These are phyloP conservation scores for Mycoemilia scoparia DNA, from an alignment of 192 early-diverging fungal species.

Conservation along the genomic window DNA sequence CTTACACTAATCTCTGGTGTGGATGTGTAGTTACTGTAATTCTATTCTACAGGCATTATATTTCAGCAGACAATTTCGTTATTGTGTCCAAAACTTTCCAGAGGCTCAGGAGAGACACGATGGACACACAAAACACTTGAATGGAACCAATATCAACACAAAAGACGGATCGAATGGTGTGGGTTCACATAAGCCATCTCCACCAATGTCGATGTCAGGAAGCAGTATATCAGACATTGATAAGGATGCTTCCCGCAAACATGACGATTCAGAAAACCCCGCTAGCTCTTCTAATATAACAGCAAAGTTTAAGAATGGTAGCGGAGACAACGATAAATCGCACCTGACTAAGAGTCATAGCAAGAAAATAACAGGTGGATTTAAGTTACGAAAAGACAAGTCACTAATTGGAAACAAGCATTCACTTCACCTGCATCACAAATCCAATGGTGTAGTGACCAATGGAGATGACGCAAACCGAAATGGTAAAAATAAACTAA, in stretches of 20 bases:
- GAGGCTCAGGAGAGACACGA: slow-evolving; percentile 18
- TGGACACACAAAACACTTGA: slow-evolving; percentile 2
- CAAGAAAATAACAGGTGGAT: neutral
- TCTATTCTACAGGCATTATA: slow-evolving; percentile 92
- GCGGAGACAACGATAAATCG: neutral
- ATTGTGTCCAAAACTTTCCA: slow-evolving; percentile 68
- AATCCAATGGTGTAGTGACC: too few species aligned
- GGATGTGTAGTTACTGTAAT: slow-evolving; percentile 94
- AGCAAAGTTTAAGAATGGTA: too few species aligned
- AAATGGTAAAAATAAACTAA: neutral
- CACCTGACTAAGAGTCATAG: neutral
- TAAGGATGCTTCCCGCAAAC: too few species aligned
- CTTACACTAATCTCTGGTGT: slow-evolving; percentile 10
- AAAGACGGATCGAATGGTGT: slow-evolving; percentile 3
- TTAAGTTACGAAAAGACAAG: neutral
- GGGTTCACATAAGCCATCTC: slow-evolving; percentile 1
- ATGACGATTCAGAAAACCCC: too few species aligned
- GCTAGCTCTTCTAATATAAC: too few species aligned
- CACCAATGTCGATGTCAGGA: neutral
- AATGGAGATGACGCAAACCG: too few species aligned
- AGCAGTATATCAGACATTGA: too few species aligned
- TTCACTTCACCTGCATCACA: too few species aligned
- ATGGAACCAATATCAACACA: neutral
- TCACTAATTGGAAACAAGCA: too few species aligned
- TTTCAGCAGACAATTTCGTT: slow-evolving; percentile 84